Conservation (phyloP, 2,329 filamentous ascomycete species). For the Chrysoporthe austroafricana region DNA sequence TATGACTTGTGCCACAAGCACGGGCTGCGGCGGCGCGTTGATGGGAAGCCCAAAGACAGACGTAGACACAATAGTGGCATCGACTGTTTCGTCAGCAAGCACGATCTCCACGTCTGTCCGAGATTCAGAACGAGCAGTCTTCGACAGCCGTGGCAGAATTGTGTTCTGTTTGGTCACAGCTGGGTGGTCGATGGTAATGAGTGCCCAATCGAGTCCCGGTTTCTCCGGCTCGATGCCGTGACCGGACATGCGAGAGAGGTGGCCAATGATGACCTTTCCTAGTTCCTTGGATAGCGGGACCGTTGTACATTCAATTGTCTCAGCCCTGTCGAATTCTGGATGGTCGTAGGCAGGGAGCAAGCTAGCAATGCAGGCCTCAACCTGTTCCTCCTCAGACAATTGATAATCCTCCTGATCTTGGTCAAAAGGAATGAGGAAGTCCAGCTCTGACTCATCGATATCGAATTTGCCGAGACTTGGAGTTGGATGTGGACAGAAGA, state of each 20-base stretch:
- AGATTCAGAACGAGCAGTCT: not conserved
- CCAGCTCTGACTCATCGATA: not conserved
- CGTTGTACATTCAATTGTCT: not conserved
- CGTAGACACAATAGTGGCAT: not conserved
- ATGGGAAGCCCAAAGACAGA: not conserved
- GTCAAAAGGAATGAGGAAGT: not conserved
- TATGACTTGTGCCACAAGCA: not conserved
- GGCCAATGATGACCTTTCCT: not conserved
- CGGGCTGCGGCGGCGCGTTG: not conserved
- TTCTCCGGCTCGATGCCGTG: not conserved
- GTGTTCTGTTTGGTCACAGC: not conserved
- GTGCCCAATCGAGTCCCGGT: not conserved
- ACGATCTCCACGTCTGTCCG: not conserved
- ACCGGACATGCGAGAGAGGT: not conserved
- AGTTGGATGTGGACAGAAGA: not conserved
- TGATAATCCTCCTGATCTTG: not conserved
- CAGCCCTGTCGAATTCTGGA: not conserved
- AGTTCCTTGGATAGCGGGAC: not conserved
- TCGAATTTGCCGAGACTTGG: not conserved
- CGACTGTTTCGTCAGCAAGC: not conserved
- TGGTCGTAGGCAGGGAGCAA: not conserved
- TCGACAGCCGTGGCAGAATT: not conserved
- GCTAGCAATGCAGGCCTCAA: not conserved
- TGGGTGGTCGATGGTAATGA: not conserved
- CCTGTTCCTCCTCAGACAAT: not conserved